Evolutionary conservation across 208 protist genomes (phyloP).

Genomic region (Phytomonas francai): DNA sequence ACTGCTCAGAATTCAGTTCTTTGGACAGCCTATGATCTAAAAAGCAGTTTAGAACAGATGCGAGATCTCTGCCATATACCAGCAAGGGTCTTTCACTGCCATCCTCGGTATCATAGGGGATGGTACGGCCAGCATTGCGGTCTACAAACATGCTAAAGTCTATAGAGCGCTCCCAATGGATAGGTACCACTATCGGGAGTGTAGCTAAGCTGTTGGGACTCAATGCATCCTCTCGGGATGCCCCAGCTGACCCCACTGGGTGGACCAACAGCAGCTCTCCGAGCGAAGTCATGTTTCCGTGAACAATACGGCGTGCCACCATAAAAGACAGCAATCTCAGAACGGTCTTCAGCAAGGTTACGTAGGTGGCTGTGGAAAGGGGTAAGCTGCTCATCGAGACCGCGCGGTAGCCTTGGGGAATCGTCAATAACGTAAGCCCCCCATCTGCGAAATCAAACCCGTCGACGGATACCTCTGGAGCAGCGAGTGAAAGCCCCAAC

Average conservation of each 20-base stretch:
- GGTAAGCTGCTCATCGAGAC: constrained; percentile 50
- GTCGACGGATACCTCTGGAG: constrained; percentile 29
- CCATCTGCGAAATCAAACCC: constrained; percentile 44
- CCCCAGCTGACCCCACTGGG: constrained; percentile 7
- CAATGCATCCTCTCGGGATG: not conserved
- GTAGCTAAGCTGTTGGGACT: constrained; percentile 2
- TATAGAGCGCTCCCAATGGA: constrained; percentile 78
- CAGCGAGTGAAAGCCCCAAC: constrained; percentile 39
- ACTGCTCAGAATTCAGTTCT: constrained; percentile 48
- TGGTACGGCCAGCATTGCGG: constrained; percentile 68
- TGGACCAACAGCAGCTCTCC: constrained; percentile 57
- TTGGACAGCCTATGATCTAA: constrained; percentile 38
- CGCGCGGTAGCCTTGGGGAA: constrained; percentile 35
- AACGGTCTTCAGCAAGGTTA: constrained; percentile 41
- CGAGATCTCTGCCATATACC: constrained; percentile 55
- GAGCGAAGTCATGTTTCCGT: constrained; percentile 48
- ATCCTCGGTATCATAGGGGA: constrained; percentile 54
- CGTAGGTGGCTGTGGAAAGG: constrained; percentile 36
- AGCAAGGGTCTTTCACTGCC: constrained; percentile 15
- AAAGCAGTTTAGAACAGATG: constrained; percentile 33
- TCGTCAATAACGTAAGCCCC: constrained; percentile 49
- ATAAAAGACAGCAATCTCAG: constrained; percentile 47
- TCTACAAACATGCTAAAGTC: constrained; percentile 88
- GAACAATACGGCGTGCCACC: constrained; percentile 61
- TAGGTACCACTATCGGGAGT: constrained; percentile 34